A percentile compares a stretch with the other conserved stretches of the same genome.
Evolutionary conservation across 768 basidiomycete genomes (phyloP).

Genomic region (Mycena galopus): DNA sequence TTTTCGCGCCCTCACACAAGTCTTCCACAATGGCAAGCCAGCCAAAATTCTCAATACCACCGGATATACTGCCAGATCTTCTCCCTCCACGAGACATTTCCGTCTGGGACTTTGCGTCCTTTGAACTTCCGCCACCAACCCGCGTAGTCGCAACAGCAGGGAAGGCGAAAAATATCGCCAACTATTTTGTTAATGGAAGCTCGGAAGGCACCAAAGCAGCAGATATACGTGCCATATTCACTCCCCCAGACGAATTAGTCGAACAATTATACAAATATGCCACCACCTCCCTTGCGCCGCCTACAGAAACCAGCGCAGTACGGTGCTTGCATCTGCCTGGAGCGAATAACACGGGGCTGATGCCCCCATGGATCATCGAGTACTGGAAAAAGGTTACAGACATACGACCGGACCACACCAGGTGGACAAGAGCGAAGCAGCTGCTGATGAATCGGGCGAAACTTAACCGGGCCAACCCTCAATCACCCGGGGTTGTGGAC

Average conservation of each 20-base stretch:
- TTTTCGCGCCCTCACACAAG: too few species aligned
- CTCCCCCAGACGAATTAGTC: not conserved
- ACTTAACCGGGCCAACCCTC: not conserved
- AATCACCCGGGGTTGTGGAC: not conserved
- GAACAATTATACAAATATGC: not conserved
- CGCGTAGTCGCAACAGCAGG: not conserved
- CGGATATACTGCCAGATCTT: too few species aligned
- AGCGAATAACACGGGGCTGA: not conserved
- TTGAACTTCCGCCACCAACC: not conserved
- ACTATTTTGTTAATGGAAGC: not conserved
- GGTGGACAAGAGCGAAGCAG: not conserved
- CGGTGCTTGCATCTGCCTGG: conserved; percentile 4
- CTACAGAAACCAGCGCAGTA: not conserved
- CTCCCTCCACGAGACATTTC: too few species aligned
- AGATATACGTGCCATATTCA: not conserved
- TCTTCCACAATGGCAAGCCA: too few species aligned
- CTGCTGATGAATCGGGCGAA: not conserved
- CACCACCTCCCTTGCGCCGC: too few species aligned
- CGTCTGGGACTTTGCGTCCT: conserved; percentile 7
- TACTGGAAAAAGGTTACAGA: not conserved
- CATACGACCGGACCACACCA: not conserved
- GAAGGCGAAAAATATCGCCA: too few species aligned
- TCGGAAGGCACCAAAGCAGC: not conserved
- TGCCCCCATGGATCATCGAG: not conserved
- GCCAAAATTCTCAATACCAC: too few species aligned